Percentiles rank a stretch among this genome's conserved stretches.
Evolutionary conservation across 2,329 filamentous ascomycete genomes (phyloP).

Genomic region (Colletotrichum sidae): DNA sequence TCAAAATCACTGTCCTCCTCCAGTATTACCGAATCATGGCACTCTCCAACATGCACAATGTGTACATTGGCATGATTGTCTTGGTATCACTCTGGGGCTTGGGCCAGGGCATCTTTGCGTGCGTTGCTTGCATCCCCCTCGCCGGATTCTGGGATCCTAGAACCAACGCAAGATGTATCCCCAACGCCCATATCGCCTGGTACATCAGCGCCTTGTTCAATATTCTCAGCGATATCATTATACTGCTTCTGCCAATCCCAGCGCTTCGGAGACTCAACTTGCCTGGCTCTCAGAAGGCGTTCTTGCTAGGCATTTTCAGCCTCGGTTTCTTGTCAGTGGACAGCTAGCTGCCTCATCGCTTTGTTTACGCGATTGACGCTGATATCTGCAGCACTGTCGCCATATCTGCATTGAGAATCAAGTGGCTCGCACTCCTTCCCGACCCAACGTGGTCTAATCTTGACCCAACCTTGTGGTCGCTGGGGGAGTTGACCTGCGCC

Average conservation of each 20-base stretch:
- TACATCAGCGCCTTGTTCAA: conserved; percentile 8
- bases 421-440: not conserved
- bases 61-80: conserved; percentile 7
- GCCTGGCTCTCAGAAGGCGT: conserved; percentile 11
- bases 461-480: conserved; percentile 2
- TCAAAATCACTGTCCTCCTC: conserved; percentile 2
- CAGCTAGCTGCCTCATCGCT: no score
- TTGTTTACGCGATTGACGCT: no score
- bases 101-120: not conserved
- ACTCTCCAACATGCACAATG: not conserved
- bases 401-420: conserved; percentile 4
- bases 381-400: not conserved
- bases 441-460: conserved; percentile 11
- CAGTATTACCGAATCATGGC: conserved; percentile 12
- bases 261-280: conserved; percentile 2
- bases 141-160: conserved; percentile 6
- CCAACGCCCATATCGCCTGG: conserved; percentile 5
- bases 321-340: conserved; percentile 9
- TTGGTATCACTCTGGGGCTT: conserved; percentile 6
- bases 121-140: not conserved
- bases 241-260: conserved; percentile 4
- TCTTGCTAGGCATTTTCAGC: conserved; percentile 14
- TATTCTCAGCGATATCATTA: conserved; percentile 7
- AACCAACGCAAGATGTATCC: conserved; percentile 3
- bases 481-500: conserved; percentile 3